Conservation (phyloP, 2,329 filamentous ascomycete species). For the Fusarium sp. region DNA sequence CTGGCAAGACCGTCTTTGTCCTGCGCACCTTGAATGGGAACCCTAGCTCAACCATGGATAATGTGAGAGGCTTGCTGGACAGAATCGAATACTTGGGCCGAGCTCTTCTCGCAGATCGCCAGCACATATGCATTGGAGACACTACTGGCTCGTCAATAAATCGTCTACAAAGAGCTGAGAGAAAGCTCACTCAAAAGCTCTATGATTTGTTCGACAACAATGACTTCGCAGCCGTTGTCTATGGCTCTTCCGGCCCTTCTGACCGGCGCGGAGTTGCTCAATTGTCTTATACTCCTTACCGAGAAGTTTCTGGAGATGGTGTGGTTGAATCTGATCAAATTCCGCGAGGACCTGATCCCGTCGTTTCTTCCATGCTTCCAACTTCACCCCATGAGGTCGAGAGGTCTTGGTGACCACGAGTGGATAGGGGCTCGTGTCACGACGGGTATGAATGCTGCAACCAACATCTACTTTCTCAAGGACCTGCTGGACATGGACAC, state of each 20-base stretch:
- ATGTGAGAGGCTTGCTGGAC: background rate
- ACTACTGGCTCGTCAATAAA: background rate
- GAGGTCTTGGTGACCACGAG: slow-evolving; percentile 42
- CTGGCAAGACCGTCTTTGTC: background rate
- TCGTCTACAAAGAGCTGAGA: background rate
- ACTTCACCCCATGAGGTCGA: background rate
- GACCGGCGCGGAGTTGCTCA: background rate
- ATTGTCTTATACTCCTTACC: background rate
- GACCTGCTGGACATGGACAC: slow-evolving; percentile 34
- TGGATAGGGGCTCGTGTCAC: slow-evolving; percentile 4
- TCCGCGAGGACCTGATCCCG: background rate
- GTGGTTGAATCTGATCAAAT: background rate
- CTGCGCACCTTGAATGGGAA: background rate
- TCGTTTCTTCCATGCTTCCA: background rate
- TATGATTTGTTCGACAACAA: background rate
- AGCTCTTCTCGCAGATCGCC: background rate
- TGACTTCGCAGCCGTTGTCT: background rate
- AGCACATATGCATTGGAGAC: background rate
- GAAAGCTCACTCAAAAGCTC: background rate
- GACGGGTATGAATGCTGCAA: slow-evolving; percentile 35
- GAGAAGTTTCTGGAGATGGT: slow-evolving; percentile 2
- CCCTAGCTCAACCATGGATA: background rate
- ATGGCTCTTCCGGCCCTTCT: background rate
- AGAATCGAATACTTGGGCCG: background rate
- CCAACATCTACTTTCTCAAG: slow-evolving; percentile 20